Conservation (phyloP, 2,329 filamentous ascomycete species). For the Colletotrichum spinosum region DNA sequence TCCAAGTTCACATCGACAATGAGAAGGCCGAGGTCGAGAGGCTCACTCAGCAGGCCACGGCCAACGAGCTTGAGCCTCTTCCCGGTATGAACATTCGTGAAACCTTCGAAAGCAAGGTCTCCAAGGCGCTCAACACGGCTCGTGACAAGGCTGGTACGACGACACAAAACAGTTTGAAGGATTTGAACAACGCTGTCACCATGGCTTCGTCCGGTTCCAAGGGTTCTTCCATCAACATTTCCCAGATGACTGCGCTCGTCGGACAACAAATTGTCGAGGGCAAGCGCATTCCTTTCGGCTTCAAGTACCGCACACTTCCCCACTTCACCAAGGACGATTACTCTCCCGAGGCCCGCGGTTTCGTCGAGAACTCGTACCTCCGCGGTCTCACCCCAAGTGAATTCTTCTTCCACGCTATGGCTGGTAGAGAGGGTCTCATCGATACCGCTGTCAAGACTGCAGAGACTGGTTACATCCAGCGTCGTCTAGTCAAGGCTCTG, state of each 20-base stretch:
- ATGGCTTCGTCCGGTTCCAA: constrained; percentile 98
- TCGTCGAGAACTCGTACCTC: constrained; percentile 98
- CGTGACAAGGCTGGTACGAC: constrained; percentile 96
- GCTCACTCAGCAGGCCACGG: constrained; percentile 82
- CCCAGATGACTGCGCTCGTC: constrained; percentile 98
- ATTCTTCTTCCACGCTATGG: constrained; percentile 99
- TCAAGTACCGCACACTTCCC: constrained; percentile 96
- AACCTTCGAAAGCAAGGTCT: constrained; percentile 97
- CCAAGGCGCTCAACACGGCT: constrained; percentile 91
- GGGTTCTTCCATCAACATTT: constrained; percentile 99
- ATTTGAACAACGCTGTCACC: constrained; percentile 94
- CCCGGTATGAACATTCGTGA: constrained; percentile 99
- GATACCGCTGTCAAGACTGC: constrained; percentile 99
- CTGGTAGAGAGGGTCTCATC: constrained; percentile 99
- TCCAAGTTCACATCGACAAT: constrained; percentile 82
- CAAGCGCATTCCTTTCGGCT: constrained; percentile 98
- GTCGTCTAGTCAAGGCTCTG: constrained; percentile 96
- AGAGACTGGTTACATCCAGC: constrained; percentile 98
- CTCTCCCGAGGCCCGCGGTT: constrained; percentile 94
- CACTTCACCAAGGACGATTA: constrained; percentile 99
- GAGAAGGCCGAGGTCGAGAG: constrained; percentile 85
- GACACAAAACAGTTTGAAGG: constrained; percentile 92
- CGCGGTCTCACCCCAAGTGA: constrained; percentile 94
- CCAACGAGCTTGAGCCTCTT: constrained; percentile 88
- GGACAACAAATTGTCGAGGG: constrained; percentile 98